Conservation (phyloP, 2,329 filamentous ascomycete genomes). For the Pseudopithomyces maydicus region DNA sequence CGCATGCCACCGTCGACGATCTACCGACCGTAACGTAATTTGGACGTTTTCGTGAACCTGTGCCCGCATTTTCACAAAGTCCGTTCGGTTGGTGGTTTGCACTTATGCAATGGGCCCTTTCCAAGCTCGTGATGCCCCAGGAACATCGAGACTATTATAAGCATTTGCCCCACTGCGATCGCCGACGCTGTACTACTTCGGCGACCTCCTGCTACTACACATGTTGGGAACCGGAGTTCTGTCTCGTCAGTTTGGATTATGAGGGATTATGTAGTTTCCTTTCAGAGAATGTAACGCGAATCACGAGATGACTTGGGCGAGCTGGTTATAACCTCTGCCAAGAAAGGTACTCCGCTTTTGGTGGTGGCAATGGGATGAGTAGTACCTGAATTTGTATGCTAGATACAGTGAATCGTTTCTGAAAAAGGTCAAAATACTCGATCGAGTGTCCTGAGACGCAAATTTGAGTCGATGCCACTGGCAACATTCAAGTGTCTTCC, state of each 20-base stretch:
- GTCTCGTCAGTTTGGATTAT: background rate
- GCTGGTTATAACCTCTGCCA: background rate
- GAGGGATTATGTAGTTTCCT: background rate
- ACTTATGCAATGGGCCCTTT: background rate
- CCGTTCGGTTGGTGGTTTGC: background rate
- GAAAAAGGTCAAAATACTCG: too few relatives aligned
- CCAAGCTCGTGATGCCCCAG: background rate
- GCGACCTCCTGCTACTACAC: background rate
- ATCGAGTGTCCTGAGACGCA: too few relatives aligned
- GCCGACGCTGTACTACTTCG: background rate
- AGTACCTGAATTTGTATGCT: background rate
- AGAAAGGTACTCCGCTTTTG: background rate
- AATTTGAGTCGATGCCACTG: too few relatives aligned
- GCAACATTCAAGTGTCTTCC: too few relatives aligned
- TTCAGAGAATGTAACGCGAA: background rate
- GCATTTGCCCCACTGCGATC: background rate
- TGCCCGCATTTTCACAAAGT: background rate
- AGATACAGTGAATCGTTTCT: background rate
- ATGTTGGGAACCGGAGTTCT: background rate
- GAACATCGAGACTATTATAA: background rate
- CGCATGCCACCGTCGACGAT: background rate
- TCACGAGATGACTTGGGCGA: background rate
- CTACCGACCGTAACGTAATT: background rate
- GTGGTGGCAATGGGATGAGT: background rate
- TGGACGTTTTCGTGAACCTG: background rate